Percentiles rank a stretch among this genome's conserved stretches.
phyloP scores from a whole-genome alignment of 2,329 filamentous ascomycete species.

The Colletotrichum nymphaeae region DNA sequence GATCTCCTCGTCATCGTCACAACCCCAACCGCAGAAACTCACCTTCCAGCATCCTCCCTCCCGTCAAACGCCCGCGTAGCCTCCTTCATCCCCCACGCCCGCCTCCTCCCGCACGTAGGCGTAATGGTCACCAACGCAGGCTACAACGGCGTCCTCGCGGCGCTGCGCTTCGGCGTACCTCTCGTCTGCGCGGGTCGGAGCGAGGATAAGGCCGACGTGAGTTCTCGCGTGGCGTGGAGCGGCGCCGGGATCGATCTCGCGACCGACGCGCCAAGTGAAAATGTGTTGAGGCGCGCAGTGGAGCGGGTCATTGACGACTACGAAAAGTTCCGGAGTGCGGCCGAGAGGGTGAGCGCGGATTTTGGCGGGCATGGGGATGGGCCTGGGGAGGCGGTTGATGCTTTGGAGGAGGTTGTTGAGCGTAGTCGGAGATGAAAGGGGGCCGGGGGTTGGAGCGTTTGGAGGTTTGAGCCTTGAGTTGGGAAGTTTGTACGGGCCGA shows the following conservation, averaged over 20 bases:
- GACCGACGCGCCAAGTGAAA: conserved; percentile 29
- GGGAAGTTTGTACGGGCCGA: not conserved
- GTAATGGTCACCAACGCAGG: conserved; percentile 39
- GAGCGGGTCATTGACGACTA: not conserved
- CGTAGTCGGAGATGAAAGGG: not conserved
- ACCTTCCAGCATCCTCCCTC: not conserved
- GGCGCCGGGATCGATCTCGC: conserved; percentile 38
- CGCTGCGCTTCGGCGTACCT: conserved; percentile 38
- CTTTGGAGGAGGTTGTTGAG: not conserved
- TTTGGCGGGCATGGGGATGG: not conserved
- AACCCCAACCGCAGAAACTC: not conserved
- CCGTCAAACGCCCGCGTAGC: conserved; percentile 19
- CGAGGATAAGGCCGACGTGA: conserved; percentile 45
- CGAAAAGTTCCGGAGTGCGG: conserved; percentile 1
- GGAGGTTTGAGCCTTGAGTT: not conserved
- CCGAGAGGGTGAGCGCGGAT: not conserved
- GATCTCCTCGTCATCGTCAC: conserved; percentile 24
- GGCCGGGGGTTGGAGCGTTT: no score
- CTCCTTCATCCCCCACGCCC: conserved; percentile 34
- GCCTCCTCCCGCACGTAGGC: conserved; percentile 43
- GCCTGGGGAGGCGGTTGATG: not conserved
- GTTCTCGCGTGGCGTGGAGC: conserved; percentile 38
- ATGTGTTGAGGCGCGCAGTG: conserved; percentile 25
- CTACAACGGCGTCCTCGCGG: conserved; percentile 37
- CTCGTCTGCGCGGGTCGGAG: conserved; percentile 38